A percentile compares a stretch with the other conserved stretches of the same genome.
These are phyloP conservation scores for Physcomitrellopsis africana DNA, from an alignment of 225 moss, liverwort and hornwort species.

Conservation along the genomic window DNA sequence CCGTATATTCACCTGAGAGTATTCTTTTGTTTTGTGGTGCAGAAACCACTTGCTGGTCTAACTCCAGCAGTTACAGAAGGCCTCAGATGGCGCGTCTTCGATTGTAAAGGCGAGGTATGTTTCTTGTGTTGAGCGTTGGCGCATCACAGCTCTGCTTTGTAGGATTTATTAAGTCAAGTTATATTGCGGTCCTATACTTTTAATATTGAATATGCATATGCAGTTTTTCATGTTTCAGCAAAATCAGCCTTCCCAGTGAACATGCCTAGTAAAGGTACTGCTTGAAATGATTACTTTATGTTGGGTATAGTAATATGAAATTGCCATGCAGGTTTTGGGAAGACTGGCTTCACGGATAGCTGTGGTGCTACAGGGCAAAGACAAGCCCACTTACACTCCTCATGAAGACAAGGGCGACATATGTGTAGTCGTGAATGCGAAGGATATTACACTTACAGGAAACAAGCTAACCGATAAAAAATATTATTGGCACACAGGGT, in stretches of 20 bases:
- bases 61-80: conserved; percentile 68
- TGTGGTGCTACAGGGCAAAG: conserved; percentile 90
- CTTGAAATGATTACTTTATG: background rate
- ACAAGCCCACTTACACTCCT: conserved; percentile 90
- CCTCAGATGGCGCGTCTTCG: conserved; percentile 95
- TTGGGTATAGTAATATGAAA: conserved; percentile 20
- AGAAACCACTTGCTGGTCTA: conserved; percentile 64
- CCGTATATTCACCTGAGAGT: background rate
- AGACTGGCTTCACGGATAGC: conserved; percentile 88
- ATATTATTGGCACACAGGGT: conserved; percentile 99
- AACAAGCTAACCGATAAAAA: conserved; percentile 94
- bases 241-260: background rate
- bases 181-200: background rate
- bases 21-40: conserved; percentile 28
- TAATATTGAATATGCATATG: background rate
- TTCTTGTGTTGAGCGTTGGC: background rate
- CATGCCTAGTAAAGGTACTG: background rate
- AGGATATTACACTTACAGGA: conserved; percentile 81
- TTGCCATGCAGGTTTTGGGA: conserved; percentile 72
- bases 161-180: background rate
- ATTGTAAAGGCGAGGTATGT: conserved; percentile 86
- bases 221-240: background rate
- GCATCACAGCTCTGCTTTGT: background rate
- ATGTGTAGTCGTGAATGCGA: conserved; percentile 91
- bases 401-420: conserved; percentile 89